These are phyloP conservation scores for Apostasia ramifera DNA, from an alignment of 106 monocot genomes.

Conservation along the genomic window DNA sequence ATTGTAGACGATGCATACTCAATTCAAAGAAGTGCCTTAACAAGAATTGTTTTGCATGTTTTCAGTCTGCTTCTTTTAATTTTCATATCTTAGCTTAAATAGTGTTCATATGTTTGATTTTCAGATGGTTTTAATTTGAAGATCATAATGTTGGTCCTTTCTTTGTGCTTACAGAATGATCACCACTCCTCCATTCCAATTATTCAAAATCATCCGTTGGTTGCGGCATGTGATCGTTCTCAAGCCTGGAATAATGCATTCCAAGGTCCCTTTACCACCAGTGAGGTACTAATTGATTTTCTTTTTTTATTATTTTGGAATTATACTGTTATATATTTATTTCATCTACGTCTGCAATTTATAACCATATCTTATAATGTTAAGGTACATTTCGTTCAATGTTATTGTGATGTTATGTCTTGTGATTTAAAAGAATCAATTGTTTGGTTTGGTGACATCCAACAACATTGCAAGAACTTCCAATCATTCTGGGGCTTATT, in stretches of 20 bases:
- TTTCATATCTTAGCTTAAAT: background rate
- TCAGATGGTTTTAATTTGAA: background rate
- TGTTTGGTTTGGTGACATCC: no score
- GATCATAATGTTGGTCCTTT: constrained; percentile 1
- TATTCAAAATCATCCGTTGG: constrained; percentile 21
- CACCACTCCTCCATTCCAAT: constrained; percentile 11
- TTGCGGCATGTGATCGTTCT: constrained; percentile 18
- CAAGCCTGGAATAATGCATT: constrained; percentile 15
- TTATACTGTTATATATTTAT: no score
- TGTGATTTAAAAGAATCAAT: no score
- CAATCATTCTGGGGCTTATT: no score
- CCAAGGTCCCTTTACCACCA: constrained; percentile 16
- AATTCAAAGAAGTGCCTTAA: background rate
- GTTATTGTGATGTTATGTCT: no score
- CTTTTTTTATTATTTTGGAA: no score
- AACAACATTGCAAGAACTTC: no score
- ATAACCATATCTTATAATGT: no score
- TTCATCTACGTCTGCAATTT: no score
- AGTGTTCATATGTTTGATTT: background rate
- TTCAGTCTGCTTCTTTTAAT: background rate
- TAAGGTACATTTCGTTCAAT: no score
- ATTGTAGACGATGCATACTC: no score
- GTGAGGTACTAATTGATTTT: constrained; percentile 25
- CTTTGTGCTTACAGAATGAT: constrained; percentile 21
- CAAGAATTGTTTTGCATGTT: background rate